A percentile compares a stretch with the other conserved stretches of the same genome.
These are phyloP conservation scores for Remersonia thermophila DNA, from an alignment of 2,329 filamentous ascomycete species.

Conservation along the genomic window DNA sequence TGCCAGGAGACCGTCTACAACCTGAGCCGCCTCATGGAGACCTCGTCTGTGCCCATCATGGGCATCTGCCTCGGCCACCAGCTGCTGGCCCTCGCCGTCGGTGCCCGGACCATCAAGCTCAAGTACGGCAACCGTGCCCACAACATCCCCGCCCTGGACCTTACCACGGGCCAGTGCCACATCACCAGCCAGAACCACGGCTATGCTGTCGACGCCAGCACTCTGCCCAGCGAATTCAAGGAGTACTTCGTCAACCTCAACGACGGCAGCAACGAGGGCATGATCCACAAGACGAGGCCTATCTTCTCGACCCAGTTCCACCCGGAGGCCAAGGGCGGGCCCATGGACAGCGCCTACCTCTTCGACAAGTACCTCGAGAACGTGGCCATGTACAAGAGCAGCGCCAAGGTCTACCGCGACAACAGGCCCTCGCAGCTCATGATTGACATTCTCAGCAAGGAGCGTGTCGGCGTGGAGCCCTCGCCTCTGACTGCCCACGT, in stretches of 20 bases:
- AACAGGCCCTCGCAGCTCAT: constrained; percentile 79
- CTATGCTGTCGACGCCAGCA: constrained; percentile 81
- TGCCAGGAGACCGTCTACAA: constrained; percentile 92
- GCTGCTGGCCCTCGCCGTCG: constrained; percentile 78
- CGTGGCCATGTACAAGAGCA: constrained; percentile 79
- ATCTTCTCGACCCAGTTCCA: constrained; percentile 99
- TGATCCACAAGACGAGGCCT: constrained; percentile 90
- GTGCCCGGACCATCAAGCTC: constrained; percentile 86
- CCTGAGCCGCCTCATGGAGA: constrained; percentile 80
- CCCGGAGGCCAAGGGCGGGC: constrained; percentile 93
- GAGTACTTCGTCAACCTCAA: constrained; percentile 99
- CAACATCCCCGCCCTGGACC: constrained; percentile 91
- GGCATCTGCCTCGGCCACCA: constrained; percentile 97
- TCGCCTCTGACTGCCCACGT: constrained; percentile 42
- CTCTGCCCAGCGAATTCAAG: constrained; percentile 77
- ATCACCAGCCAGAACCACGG: constrained; percentile 98
- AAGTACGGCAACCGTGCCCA: constrained; percentile 99
- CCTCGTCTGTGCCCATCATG: constrained; percentile 84
- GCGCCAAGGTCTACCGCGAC: constrained; percentile 66
- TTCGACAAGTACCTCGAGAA: constrained; percentile 95
- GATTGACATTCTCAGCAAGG: constrained; percentile 83
- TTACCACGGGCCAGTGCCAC: constrained; percentile 94
- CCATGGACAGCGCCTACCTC: constrained; percentile 87
- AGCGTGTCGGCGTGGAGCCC: constrained; percentile 81
- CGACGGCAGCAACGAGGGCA: constrained; percentile 92